phyloP scores from a whole-genome alignment of 768 basidiomycete species.

The Termitomyces sp. region DNA sequence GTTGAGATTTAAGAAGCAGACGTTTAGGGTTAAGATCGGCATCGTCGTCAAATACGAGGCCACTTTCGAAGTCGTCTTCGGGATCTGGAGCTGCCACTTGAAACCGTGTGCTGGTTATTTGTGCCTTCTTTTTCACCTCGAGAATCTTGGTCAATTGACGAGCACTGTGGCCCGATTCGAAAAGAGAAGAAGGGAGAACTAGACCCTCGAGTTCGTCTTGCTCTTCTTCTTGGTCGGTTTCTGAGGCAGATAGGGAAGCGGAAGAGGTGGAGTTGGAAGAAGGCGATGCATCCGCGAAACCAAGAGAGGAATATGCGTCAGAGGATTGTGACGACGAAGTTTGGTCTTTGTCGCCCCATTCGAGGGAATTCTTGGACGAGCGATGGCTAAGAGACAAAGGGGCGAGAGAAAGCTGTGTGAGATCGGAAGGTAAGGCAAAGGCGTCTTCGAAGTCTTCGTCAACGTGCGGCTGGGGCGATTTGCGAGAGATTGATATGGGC shows the following conservation, averaged over 20 bases:
- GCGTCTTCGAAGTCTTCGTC: constrained; percentile 85
- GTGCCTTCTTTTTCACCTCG: constrained; percentile 53
- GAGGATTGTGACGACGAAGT: constrained; percentile 86
- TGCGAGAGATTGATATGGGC: constrained; percentile 32
- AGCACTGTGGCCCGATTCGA: constrained; percentile 65
- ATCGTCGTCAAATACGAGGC: constrained; percentile 81
- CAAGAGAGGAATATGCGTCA: constrained; percentile 77
- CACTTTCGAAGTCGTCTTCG: constrained; percentile 85
- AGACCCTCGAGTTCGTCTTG: constrained; percentile 80
- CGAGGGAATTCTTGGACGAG: constrained; percentile 78
- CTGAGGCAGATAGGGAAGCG: constrained; percentile 62
- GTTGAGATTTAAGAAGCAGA: constrained; percentile 49
- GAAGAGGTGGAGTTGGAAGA: constrained; percentile 73
- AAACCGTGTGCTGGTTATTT: constrained; percentile 31
- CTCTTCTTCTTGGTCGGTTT: constrained; percentile 68
- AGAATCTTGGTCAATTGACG: constrained; percentile 48
- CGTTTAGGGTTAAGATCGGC: constrained; percentile 79
- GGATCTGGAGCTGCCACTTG: constrained; percentile 58
- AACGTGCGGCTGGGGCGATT: constrained; percentile 37
- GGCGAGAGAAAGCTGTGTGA: constrained; percentile 79
- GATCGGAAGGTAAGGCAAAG: constrained; percentile 75
- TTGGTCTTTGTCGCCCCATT: constrained; percentile 83
- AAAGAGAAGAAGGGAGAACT: constrained; percentile 71
- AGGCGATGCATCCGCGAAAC: constrained; percentile 66
- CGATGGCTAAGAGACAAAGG: constrained; percentile 74